Evolutionary conservation across 2,329 filamentous ascomycete species (phyloP).

Genomic region (Onygenales sp.): DNA sequence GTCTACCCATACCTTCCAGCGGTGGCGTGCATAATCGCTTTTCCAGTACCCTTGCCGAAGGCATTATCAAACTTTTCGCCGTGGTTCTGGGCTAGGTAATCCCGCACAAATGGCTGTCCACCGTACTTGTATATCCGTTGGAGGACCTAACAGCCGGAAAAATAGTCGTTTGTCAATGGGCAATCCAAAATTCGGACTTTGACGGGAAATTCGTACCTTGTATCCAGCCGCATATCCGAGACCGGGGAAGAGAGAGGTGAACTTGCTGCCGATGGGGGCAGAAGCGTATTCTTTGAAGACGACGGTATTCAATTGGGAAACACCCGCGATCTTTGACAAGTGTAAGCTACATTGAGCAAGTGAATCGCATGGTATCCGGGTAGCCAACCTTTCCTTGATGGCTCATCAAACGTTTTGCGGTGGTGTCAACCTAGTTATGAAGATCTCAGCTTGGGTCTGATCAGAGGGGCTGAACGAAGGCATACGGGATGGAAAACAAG

Average conservation of each 20-base stretch:
- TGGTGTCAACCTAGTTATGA: slow-evolving; percentile 72
- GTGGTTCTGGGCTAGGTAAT: slow-evolving; percentile 74
- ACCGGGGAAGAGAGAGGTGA: slow-evolving; percentile 92
- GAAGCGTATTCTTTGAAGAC: slow-evolving; percentile 85
- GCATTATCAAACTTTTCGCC: slow-evolving; percentile 73
- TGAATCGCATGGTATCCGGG: not conserved
- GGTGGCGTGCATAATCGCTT: slow-evolving; percentile 95
- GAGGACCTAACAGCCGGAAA: slow-evolving; percentile 48
- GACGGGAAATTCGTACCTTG: slow-evolving; percentile 52
- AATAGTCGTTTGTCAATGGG: slow-evolving; percentile 1
- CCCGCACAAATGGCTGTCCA: slow-evolving; percentile 87
- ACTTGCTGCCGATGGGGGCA: slow-evolving; percentile 64
- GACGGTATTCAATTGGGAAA: slow-evolving; percentile 69
- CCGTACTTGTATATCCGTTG: slow-evolving; percentile 99
- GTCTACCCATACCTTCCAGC: slow-evolving; percentile 63
- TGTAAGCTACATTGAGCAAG: not conserved
- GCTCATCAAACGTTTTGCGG: slow-evolving; percentile 98
- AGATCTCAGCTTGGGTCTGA: slow-evolving; percentile 14
- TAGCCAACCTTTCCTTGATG: slow-evolving; percentile 65
- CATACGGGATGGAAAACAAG: slow-evolving; percentile 83
- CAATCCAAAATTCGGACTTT: not conserved
- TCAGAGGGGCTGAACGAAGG: slow-evolving; percentile 8
- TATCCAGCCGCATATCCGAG: slow-evolving; percentile 96
- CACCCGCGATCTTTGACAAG: slow-evolving; percentile 42
- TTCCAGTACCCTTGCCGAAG: slow-evolving; percentile 94